Evolutionary conservation across 164 flowering plant species (phyloP).

Genomic region (Euptelea pleiosperma): DNA sequence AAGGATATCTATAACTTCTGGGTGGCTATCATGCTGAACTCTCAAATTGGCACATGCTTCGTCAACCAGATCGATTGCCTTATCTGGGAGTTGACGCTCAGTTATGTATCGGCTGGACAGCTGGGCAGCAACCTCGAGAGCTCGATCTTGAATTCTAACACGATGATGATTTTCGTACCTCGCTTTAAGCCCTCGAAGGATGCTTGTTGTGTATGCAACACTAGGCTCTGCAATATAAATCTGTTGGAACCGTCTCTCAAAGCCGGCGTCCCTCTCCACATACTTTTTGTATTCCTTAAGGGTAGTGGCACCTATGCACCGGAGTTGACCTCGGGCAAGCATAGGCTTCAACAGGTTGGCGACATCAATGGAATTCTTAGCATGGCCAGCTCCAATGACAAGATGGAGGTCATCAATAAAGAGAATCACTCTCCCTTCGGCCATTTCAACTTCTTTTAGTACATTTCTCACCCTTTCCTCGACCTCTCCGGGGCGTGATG

Average conservation of each 20-base stretch:
- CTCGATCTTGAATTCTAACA: constrained; percentile 60
- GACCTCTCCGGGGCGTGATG: constrained; percentile 61
- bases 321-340: too few relatives aligned
- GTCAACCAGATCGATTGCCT: constrained; percentile 75
- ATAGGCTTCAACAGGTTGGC: constrained; percentile 64
- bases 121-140: constrained; percentile 57
- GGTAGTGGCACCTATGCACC: constrained; percentile 74
- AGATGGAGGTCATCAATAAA: constrained; percentile 71
- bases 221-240: constrained; percentile 69
- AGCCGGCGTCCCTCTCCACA: constrained; percentile 75
- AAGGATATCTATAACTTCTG: constrained; percentile 60
- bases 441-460: constrained; percentile 53
- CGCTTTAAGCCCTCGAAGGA: constrained; percentile 48
- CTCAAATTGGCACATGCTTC: constrained; percentile 80
- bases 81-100: constrained; percentile 67
- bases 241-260: constrained; percentile 67
- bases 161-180: constrained; percentile 69
- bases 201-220: too few relatives aligned
- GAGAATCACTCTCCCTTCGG: constrained; percentile 53
- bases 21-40: constrained; percentile 69
- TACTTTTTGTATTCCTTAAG: constrained; percentile 60
- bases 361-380: constrained; percentile 70
- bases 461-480: constrained; percentile 64
- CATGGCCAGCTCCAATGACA: constrained; percentile 56
- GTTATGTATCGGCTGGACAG: constrained; percentile 52